Conservation (phyloP, 1,284 basidiomycete species). For the Apiotrichum laibachii region DNA sequence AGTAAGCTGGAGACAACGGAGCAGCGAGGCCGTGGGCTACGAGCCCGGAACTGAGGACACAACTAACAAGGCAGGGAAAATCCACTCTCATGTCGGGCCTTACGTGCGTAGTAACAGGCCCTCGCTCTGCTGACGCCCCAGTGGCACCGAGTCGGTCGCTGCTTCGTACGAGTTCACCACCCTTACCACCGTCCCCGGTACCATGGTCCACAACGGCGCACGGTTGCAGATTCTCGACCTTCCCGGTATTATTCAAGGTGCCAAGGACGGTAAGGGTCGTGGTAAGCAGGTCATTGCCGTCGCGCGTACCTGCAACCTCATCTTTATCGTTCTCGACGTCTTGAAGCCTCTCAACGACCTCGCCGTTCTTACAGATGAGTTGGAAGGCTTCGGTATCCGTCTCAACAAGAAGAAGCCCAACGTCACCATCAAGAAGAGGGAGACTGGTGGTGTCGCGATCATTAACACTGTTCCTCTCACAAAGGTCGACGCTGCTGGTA, state of each 20-base stretch:
- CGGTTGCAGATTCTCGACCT: conserved; percentile 61
- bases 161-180: conserved; percentile 97
- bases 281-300: conserved; percentile 94
- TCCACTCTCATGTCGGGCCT: conserved; percentile 97
- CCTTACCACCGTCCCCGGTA: conserved; percentile 75
- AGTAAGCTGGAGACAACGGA: conserved; percentile 5
- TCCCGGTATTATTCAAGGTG: conserved; percentile 88
- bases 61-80: conserved; percentile 54
- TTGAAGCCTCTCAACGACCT: conserved; percentile 96
- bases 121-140: conserved; percentile 6
- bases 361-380: conserved; percentile 80
- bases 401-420: conserved; percentile 93
- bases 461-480: conserved; percentile 97
- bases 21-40: too few relatives aligned
- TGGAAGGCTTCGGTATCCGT: conserved; percentile 96
- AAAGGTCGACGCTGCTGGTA: conserved; percentile 91
- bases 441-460: conserved; percentile 79
- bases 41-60: too few relatives aligned
- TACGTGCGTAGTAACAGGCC: conserved; percentile 54
- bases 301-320: conserved; percentile 94
- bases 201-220: conserved; percentile 65
- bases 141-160: conserved; percentile 92
- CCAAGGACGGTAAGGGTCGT: conserved; percentile 95
- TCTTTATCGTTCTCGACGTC: conserved; percentile 98
- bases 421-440: conserved; percentile 85